These are phyloP conservation scores for Serendipita sp. DNA, from an alignment of 768 basidiomycete genomes.

Conservation along the genomic window DNA sequence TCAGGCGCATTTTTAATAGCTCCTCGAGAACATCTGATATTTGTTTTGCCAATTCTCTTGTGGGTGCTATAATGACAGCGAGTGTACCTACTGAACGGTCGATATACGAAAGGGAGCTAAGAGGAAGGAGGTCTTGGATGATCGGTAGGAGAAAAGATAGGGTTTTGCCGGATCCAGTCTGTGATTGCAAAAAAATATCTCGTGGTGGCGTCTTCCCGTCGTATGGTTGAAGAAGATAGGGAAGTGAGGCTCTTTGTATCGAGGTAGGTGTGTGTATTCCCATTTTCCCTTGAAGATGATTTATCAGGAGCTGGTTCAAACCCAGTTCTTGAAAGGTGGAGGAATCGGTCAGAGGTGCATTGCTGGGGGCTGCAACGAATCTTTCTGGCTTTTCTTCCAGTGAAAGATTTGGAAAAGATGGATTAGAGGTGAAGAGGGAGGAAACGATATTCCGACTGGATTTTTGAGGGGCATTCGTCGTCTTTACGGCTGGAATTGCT, in stretches of 20 bases:
- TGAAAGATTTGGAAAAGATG: constrained; percentile 56
- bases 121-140: constrained; percentile 82
- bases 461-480: constrained; percentile 7
- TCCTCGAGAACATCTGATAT: constrained; percentile 88
- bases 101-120: constrained; percentile 81
- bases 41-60: constrained; percentile 90
- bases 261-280: constrained; percentile 72
- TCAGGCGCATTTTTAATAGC: constrained; percentile 59
- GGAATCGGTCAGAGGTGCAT: constrained; percentile 62
- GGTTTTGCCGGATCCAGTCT: constrained; percentile 96
- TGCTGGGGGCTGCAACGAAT: constrained; percentile 31
- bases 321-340: constrained; percentile 74
- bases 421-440: constrained; percentile 77
- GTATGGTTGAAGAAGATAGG: constrained; percentile 39
- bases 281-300: constrained; percentile 71
- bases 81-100: constrained; percentile 90
- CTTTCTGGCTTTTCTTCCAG: constrained; percentile 28
- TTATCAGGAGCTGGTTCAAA: constrained; percentile 60
- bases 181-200: constrained; percentile 88
- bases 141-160: constrained; percentile 87
- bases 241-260: constrained; percentile 63
- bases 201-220: constrained; percentile 27
- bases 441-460: constrained; percentile 44
- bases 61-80: constrained; percentile 87
- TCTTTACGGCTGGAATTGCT: neutral